Percentiles rank a stretch among this genome's conserved stretches.
phyloP scores from a whole-genome alignment of 2,329 filamentous ascomycete species.

The Exophiala sp. region DNA sequence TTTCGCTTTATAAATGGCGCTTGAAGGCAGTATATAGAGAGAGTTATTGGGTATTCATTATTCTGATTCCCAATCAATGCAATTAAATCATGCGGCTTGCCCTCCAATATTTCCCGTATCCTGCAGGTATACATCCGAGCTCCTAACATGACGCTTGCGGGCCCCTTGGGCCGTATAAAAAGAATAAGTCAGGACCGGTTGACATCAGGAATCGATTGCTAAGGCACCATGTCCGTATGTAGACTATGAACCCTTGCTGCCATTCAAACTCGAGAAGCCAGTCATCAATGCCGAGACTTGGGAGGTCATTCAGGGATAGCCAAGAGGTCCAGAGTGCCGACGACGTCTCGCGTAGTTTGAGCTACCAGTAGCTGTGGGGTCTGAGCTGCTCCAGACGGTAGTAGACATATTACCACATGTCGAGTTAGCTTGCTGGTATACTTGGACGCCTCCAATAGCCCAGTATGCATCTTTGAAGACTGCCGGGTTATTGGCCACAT shows the following conservation, averaged over 20 bases:
- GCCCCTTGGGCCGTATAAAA: too few relatives aligned
- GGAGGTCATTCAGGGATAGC: background rate
- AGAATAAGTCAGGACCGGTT: too few relatives aligned
- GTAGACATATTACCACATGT: background rate
- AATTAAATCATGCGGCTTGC: too few relatives aligned
- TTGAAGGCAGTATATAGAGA: too few relatives aligned
- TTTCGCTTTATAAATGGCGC: too few relatives aligned
- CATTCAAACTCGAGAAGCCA: background rate
- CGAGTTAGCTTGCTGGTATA: constrained; percentile 43
- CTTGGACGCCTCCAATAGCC: constrained; percentile 63
- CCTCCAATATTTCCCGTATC: too few relatives aligned
- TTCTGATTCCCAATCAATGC: too few relatives aligned
- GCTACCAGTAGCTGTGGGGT: background rate
- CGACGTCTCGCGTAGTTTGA: background rate
- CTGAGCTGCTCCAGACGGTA: background rate
- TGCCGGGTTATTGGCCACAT: constrained; percentile 59
- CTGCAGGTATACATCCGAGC: too few relatives aligned
- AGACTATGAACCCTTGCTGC: background rate
- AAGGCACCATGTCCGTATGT: too few relatives aligned
- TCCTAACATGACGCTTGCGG: too few relatives aligned
- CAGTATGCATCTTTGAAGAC: constrained; percentile 70
- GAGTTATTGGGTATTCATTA: too few relatives aligned
- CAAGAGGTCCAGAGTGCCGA: background rate
- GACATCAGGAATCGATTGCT: too few relatives aligned
- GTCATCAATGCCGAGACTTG: background rate